Conservation (phyloP, 345 rosid species). For the Pistacia integerrima region DNA sequence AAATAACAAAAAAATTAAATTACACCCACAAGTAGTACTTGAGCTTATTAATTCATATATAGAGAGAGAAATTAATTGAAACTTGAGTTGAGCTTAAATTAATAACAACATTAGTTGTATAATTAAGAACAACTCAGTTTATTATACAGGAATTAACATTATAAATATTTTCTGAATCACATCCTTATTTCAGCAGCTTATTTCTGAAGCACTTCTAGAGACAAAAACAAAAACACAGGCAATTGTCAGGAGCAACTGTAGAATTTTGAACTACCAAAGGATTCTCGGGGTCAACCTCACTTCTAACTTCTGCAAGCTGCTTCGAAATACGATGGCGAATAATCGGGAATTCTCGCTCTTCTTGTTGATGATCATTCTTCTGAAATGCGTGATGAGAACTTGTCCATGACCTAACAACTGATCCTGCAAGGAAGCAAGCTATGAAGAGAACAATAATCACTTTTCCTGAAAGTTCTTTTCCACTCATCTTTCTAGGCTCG, state of each 20-base stretch:
- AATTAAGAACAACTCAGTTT: no score
- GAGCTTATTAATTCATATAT: no score
- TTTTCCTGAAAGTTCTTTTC: conserved; percentile 65
- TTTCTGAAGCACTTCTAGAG: background rate
- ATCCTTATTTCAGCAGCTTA: no score
- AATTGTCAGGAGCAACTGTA: background rate
- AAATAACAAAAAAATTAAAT: background rate
- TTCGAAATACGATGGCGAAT: conserved; percentile 31
- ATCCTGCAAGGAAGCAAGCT: conserved; percentile 76
- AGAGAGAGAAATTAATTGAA: no score
- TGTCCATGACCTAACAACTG: conserved; percentile 55
- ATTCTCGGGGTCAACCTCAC: conserved; percentile 57
- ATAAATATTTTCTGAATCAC: no score
- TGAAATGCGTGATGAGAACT: background rate
- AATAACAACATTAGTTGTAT: no score
- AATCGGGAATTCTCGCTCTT: conserved; percentile 25
- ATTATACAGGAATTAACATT: no score
- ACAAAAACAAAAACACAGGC: background rate
- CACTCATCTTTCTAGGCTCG: conserved; percentile 57
- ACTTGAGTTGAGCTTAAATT: no score
- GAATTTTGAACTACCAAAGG: background rate
- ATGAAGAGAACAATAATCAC: conserved; percentile 58
- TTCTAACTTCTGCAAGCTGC: conserved; percentile 16
- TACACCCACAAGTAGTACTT: no score
- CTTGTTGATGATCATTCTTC: background rate